A percentile compares a stretch with the other conserved stretches of the same genome.
These are phyloP conservation scores for Penicillium sp. DNA, from an alignment of 2,329 filamentous ascomycete genomes.

Conservation along the genomic window DNA sequence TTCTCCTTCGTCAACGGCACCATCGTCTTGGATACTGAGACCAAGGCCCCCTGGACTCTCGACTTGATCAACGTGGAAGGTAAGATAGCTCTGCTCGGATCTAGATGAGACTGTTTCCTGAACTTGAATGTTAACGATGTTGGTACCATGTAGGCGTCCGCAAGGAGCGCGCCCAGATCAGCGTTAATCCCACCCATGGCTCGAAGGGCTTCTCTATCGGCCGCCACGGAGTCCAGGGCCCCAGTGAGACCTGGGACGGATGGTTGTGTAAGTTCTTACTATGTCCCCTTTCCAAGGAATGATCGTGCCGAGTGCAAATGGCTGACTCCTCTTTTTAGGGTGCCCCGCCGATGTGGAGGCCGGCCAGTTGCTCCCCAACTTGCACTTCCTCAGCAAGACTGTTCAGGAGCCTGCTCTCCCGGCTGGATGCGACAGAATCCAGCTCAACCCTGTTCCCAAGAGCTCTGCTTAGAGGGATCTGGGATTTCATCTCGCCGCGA, in stretches of 20 bases:
- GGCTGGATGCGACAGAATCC: constrained; percentile 11
- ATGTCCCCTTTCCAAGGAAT: background rate
- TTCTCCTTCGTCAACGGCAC: constrained; percentile 15
- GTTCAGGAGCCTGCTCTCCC: constrained; percentile 2
- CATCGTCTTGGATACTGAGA: constrained; percentile 7
- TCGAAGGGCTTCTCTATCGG: constrained; percentile 12
- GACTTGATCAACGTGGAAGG: constrained; percentile 10
- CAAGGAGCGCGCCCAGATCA: constrained; percentile 15
- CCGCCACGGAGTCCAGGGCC: background rate
- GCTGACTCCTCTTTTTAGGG: background rate
- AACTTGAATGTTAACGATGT: background rate
- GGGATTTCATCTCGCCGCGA: background rate
- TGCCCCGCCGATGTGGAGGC: constrained; percentile 4
- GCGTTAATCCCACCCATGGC: constrained; percentile 11
- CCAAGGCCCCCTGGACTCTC: constrained; percentile 10
- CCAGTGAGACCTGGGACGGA: constrained; percentile 10
- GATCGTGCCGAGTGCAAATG: too few relatives aligned
- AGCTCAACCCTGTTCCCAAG: constrained; percentile 1
- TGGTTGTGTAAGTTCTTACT: constrained; percentile 34
- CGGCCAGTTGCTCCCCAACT: constrained; percentile 6
- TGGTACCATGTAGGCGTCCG: background rate
- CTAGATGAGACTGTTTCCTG: background rate
- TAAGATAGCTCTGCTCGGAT: background rate
- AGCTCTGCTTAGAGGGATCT: background rate
- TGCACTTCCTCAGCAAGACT: constrained; percentile 9